A percentile compares a stretch with the other conserved stretches of the same genome.
phyloP scores from a whole-genome alignment of 805 yeast species.

The Yueomyces sp. region DNA sequence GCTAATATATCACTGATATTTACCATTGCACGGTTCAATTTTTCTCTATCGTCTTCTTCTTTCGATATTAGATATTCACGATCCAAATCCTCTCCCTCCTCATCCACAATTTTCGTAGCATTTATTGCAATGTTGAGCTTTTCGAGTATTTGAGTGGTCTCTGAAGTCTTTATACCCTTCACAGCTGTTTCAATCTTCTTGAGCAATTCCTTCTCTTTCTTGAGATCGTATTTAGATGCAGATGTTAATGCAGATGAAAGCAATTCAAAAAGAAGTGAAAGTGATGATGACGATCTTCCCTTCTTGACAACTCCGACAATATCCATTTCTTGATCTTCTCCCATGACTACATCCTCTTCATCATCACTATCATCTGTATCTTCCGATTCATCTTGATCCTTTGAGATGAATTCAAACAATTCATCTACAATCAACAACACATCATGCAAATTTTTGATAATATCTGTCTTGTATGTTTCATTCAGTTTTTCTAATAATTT shows the following conservation, averaged over 20 bases:
- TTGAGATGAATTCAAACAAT: slow-evolving; percentile 21
- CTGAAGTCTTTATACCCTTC: background rate
- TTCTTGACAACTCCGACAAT: background rate
- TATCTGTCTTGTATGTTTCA: slow-evolving; percentile 39
- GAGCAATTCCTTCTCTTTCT: slow-evolving; percentile 14
- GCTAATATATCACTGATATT: slow-evolving; percentile 65
- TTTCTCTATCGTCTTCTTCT: slow-evolving; percentile 20
- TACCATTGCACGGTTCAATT: slow-evolving; percentile 45
- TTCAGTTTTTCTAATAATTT: slow-evolving; percentile 52
- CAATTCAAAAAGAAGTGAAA: slow-evolving; percentile 26
- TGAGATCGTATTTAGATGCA: slow-evolving; percentile 10
- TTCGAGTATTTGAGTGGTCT: background rate
- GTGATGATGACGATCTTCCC: background rate
- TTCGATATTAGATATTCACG: background rate
- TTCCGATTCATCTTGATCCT: slow-evolving; percentile 16
- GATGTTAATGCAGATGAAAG: slow-evolving; percentile 27
- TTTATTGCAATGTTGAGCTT: background rate
- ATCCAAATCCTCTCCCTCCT: background rate
- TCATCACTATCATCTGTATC: slow-evolving; percentile 21
- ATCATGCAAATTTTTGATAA: slow-evolving; percentile 35
- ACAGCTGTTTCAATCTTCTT: slow-evolving; percentile 18
- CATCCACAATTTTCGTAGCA: background rate
- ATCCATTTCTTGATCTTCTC: background rate
- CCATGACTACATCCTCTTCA: slow-evolving; percentile 13
- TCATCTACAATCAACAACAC: slow-evolving; percentile 37